phyloP scores from a whole-genome alignment of 768 basidiomycete species.

The Amanita molliuscula region DNA sequence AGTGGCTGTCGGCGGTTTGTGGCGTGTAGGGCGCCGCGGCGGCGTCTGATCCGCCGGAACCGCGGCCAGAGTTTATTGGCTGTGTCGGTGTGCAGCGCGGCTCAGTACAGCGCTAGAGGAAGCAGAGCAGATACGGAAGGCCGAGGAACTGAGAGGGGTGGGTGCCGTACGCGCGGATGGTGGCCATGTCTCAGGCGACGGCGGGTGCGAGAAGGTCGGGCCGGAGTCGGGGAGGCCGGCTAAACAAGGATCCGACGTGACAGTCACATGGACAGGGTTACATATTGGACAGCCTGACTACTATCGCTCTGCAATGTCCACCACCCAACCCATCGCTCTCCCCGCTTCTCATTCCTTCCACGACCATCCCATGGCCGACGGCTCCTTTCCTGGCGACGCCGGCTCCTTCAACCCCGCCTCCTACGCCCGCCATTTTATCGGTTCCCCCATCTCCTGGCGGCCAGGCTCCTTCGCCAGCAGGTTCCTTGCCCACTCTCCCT shows the following conservation, averaged over 20 bases:
- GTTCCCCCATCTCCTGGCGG: slow-evolving; percentile 66
- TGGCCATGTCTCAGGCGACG: neutral
- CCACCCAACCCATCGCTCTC: slow-evolving; percentile 39
- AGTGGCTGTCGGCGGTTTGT: neutral
- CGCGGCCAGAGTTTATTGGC: neutral
- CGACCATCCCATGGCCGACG: slow-evolving; percentile 32
- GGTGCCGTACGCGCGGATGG: neutral
- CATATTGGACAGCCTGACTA: slow-evolving; percentile 5
- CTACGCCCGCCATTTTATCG: slow-evolving; percentile 58
- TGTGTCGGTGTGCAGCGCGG: neutral
- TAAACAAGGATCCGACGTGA: neutral
- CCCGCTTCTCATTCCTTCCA: slow-evolving; percentile 16
- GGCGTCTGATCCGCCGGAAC: neutral
- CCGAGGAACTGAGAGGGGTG: neutral
- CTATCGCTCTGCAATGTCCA: slow-evolving; percentile 11
- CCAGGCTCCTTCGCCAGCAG: slow-evolving; percentile 55
- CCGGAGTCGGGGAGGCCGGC: neutral
- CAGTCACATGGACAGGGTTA: slow-evolving; percentile 1
- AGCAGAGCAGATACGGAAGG: neutral
- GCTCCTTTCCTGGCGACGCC: slow-evolving; percentile 38
- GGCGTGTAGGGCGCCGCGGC: neutral
- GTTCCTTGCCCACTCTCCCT: slow-evolving; percentile 54
- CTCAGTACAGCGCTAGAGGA: neutral
- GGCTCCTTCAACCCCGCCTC: slow-evolving; percentile 57
- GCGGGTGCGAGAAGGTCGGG: neutral